Evolutionary conservation across 2,329 filamentous ascomycete genomes (phyloP).

Genomic region (Botrytis byssoidea): DNA sequence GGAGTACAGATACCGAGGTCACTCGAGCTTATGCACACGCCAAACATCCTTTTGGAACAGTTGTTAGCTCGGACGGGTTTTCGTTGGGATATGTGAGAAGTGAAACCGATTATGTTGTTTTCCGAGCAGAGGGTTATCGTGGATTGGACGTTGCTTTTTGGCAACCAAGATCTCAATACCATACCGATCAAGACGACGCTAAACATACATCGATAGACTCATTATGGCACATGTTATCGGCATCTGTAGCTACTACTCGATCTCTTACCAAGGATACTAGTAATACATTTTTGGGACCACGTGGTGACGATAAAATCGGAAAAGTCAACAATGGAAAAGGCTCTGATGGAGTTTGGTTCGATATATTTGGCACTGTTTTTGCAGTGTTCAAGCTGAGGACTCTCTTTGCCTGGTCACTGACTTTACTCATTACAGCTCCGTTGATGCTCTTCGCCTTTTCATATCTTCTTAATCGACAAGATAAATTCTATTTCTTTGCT

Average conservation of each 20-base stretch:
- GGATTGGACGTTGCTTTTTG: constrained; percentile 93
- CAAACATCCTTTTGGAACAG: constrained; percentile 77
- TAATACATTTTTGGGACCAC: constrained; percentile 61
- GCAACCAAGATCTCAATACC: constrained; percentile 80
- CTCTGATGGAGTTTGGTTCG: constrained; percentile 84
- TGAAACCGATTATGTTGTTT: constrained; percentile 86
- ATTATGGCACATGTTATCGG: constrained; percentile 94
- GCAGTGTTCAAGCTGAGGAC: constrained; percentile 77
- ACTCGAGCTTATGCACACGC: constrained; percentile 72
- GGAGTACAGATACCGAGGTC: constrained; percentile 82
- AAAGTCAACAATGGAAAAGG: constrained; percentile 66
- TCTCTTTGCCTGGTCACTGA: constrained; percentile 84
- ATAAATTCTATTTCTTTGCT: constrained; percentile 88
- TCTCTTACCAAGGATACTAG: constrained; percentile 68
- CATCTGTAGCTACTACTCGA: constrained; percentile 71
- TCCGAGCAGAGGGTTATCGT: constrained; percentile 75
- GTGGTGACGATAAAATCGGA: constrained; percentile 54
- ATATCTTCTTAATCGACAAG: constrained; percentile 64
- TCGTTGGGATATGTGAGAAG: constrained; percentile 74
- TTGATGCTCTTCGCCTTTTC: constrained; percentile 68
- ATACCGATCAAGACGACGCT: constrained; percentile 85
- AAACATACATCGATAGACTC: constrained; percentile 69
- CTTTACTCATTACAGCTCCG: constrained; percentile 76
- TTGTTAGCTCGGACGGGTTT: constrained; percentile 82
- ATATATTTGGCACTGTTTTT: constrained; percentile 78